phyloP scores from a whole-genome alignment of 2,329 filamentous ascomycete genomes.

The Colletotrichum scovillei region DNA sequence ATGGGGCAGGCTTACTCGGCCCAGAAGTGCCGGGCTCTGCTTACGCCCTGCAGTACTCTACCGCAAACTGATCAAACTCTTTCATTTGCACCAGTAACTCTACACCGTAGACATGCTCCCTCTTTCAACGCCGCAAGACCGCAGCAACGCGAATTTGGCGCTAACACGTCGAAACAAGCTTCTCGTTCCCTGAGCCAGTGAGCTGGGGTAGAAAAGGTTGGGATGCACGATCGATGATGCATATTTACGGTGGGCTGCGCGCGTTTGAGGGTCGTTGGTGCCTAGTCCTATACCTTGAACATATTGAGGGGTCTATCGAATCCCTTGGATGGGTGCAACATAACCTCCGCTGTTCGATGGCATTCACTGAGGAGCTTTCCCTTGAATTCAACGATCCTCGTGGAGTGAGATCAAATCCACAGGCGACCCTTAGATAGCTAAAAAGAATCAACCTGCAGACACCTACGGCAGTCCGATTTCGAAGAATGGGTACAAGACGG shows the following conservation, averaged over 20 bases:
- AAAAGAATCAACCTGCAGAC: no score
- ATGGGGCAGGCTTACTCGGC: not conserved
- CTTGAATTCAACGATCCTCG: no score
- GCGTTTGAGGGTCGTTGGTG: not conserved
- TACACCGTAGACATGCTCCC: no score
- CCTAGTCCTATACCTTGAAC: not conserved
- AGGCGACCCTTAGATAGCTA: no score
- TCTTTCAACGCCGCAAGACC: not conserved
- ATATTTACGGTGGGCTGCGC: not conserved
- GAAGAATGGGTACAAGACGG: not conserved
- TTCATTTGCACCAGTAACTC: no score
- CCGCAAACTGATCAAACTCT: no score
- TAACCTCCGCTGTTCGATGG: no score
- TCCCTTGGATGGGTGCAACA: no score
- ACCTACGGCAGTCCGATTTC: no score
- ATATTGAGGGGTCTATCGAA: not conserved
- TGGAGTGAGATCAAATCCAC: no score
- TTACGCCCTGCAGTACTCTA: not conserved
- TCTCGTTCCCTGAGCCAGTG: not conserved
- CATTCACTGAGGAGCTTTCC: no score
- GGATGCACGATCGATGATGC: not conserved
- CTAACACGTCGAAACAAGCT: constrained; percentile 32
- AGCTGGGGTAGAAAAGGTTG: not conserved
- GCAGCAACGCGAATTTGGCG: not conserved
- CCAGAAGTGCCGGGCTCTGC: constrained; percentile 3